Evolutionary conservation across 345 rosid species (phyloP), one percentile per base, ranked within the genome.

Genomic region (Excoecaria cochinchinensis): DNA sequence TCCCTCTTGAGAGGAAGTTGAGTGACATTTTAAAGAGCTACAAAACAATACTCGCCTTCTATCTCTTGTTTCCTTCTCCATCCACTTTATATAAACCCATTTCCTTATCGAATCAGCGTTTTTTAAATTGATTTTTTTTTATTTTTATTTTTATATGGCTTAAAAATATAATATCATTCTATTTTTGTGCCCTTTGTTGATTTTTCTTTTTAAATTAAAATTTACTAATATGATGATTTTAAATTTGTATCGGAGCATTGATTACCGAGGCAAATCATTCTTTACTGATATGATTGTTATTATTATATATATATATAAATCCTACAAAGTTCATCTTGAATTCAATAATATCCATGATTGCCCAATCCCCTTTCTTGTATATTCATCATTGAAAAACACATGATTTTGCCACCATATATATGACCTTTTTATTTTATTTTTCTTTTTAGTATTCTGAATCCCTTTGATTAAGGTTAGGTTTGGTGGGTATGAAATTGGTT

Each of bases 1-100:
- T 24, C 77, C 74, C 71, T 24, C 3, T 4, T 3, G 0, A 15
- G 0, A 0, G 31, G 14, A 44, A 40, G 22, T 13, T 19, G 48
- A 50, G 19, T 67, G 47, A 8, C 39, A 3, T 3, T 6, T 21
- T 15, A 67, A 36, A 60, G 60, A 40, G 57, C 59, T 60, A 78
- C 77, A 60, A 74, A 70, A 74, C 84, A 51, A 74, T 81, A 8
- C 67, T 52, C 76, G 70, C 67, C 78, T 77, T 70, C 73, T 65
- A 5, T 60, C 67, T n/a, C 17, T 74, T 57, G 71, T 81, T 73
- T 77, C 69, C 73, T 65, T 68, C 74, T 36, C 13, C 66, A 19
- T 19, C 5, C 50, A 15, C 71, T 8, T 42, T 24, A n/a, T 6
- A 0, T 31, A 9, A 31, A 31, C 2, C 1, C 1, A 31, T 31